Base-by-base conservation (phyloP, 2,329 filamentous ascomycete species). In the Lecanicillium sp. region DNA sequence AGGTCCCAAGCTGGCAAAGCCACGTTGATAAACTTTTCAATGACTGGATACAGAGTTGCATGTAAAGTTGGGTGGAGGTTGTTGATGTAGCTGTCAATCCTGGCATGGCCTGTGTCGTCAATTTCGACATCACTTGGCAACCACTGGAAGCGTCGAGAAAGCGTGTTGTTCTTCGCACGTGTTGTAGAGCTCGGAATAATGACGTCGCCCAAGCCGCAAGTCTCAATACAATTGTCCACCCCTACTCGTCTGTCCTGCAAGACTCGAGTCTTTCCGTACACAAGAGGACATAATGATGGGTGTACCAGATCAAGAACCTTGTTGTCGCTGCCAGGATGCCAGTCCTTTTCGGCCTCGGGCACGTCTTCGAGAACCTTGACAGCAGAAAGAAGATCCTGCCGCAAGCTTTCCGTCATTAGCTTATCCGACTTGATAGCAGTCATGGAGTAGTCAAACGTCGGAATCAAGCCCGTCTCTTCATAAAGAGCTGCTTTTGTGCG, bases 221-320 rank as follows among this genome's bases (percentile, higher is more conserved):
- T 40, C 1, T 54, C 43, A 4, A 70, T 50, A 9, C 59, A 60
- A 31, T 59, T 48, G 4, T 51, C 39, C 2, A 76, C 46, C 4
- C 64, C 60, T 30, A 63, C 53, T 2, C 46, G 44, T 28, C 43
- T 48, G 29, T 57, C 38, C 1, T 47, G 33, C 1, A 60, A 32
- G 13, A 60, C 48, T 3, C 61, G 60, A 3, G 65, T 67, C 12
- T 56, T 54, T 0, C 71, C 73, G 46, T 75, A 78, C 2, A 75
- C 51, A 0, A 83, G 54, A 0, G 79, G 77, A 45, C 69, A 83
- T 6, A 83, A 59, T 0, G 76, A 83, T 1, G 79, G 78, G 45
- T 83, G 70, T 5, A 83, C 67, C 2, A 83, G 58, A 49, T 84
- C 71, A 1, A 79, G 66, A 2, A 84, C 76, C 43, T 67, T 68